phyloP scores from a whole-genome alignment of 306 rosid species.

The Albizia julibrissin region DNA sequence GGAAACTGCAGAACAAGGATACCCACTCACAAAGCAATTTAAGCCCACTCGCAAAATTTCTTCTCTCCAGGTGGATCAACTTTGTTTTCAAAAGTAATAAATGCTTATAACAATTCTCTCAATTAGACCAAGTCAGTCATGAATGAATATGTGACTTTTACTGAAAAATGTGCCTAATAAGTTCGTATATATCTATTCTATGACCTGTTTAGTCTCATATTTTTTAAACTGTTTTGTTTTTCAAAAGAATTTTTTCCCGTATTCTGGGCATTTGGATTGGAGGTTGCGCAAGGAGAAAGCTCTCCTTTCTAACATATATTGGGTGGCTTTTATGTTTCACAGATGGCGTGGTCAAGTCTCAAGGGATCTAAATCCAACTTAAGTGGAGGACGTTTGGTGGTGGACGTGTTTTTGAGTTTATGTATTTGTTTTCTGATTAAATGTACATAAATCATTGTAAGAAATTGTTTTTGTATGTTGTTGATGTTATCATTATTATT shows the following conservation, averaged over 20 bases:
- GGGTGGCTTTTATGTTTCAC: constrained; percentile 45
- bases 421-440: constrained; percentile 48
- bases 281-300: not conserved
- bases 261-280: not conserved
- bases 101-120: not conserved
- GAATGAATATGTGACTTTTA: not conserved
- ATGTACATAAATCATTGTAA: constrained; percentile 83
- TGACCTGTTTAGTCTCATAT: not conserved
- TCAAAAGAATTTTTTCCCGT: no score
- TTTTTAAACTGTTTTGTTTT: not conserved
- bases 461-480: constrained; percentile 39
- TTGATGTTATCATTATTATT: not conserved
- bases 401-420: constrained; percentile 41
- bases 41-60: constrained; percentile 95
- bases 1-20: constrained; percentile 70
- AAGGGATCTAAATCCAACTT: constrained; percentile 71
- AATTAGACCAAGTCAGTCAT: not conserved
- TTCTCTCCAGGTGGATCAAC: constrained; percentile 79
- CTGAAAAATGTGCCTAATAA: not conserved
- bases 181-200: not conserved
- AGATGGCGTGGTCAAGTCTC: constrained; percentile 99
- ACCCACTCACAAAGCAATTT: constrained; percentile 67
- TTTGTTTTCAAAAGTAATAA: constrained; percentile 16
- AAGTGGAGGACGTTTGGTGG: constrained; percentile 42
- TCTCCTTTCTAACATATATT: not conserved